Conservation (phyloP, 2,329 filamentous ascomycete species). For the Ophiostoma quercus region DNA sequence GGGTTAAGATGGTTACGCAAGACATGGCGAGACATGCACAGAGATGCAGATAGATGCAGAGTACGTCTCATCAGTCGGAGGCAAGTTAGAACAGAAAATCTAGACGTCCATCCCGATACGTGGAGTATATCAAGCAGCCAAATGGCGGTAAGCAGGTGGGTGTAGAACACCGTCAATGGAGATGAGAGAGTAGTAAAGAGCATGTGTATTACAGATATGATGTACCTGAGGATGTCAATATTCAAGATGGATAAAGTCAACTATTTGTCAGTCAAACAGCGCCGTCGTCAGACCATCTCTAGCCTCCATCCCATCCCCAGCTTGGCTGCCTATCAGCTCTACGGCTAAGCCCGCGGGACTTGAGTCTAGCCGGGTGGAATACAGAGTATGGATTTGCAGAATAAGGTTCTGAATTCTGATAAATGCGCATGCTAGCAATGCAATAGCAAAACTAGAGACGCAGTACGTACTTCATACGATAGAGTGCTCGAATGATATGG, state of each 20-base stretch:
- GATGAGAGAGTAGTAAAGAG: too few relatives aligned
- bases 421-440: not conserved
- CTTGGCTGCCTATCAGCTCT: not conserved
- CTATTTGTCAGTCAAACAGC: not conserved
- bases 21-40: not conserved
- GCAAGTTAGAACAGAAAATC: not conserved
- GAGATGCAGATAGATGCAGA: not conserved
- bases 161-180: too few relatives aligned
- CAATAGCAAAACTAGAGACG: not conserved
- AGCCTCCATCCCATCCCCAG: not conserved
- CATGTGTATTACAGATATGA: too few relatives aligned
- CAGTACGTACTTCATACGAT: too few relatives aligned
- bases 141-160: not conserved
- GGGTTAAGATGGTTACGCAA: too few relatives aligned
- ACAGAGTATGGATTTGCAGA: not conserved
- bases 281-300: not conserved
- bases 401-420: constrained; percentile 1
- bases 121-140: not conserved
- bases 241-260: not conserved
- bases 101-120: not conserved
- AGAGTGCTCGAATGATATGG: not conserved
- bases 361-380: not conserved
- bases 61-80: not conserved
- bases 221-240: too few relatives aligned
- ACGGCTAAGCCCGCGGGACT: not conserved